These are phyloP conservation scores for Pezicula carpinea DNA, from an alignment of 2,329 filamentous ascomycete species.

Conservation along the genomic window DNA sequence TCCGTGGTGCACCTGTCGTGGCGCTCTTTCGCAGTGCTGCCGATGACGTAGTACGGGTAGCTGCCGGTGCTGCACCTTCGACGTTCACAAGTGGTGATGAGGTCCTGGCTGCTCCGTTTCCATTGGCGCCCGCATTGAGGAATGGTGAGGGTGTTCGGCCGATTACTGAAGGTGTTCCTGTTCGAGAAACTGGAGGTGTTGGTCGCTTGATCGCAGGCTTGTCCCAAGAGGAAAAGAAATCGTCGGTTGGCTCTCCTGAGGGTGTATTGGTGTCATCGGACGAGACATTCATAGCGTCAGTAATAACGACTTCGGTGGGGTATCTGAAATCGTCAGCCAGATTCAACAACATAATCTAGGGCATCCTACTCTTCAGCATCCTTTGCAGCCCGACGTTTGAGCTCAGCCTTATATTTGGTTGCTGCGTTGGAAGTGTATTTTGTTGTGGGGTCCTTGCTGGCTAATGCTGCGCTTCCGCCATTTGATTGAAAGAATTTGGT, in stretches of 20 bases:
- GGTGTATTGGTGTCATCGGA: conserved; percentile 68
- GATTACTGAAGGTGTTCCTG: conserved; percentile 75
- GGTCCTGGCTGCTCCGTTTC: conserved; percentile 66
- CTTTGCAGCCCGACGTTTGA: conserved; percentile 76
- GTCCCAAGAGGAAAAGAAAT: conserved; percentile 99
- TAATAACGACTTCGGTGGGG: conserved; percentile 80
- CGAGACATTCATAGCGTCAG: conserved; percentile 59
- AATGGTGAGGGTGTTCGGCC: conserved; percentile 87
- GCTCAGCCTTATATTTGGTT: conserved; percentile 95
- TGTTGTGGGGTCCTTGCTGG: conserved; percentile 93
- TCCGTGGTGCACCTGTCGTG: conserved; percentile 62
- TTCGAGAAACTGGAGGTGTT: conserved; percentile 87
- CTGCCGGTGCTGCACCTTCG: conserved; percentile 52
- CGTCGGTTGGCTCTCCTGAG: conserved; percentile 76
- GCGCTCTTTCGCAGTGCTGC: conserved; percentile 75
- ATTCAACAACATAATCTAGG: not conserved
- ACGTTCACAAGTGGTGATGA: conserved; percentile 74
- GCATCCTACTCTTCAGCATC: conserved; percentile 76
- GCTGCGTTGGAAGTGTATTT: conserved; percentile 96
- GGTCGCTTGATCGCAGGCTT: conserved; percentile 96
- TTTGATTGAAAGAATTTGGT: conserved; percentile 98
- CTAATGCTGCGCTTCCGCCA: conserved; percentile 86
- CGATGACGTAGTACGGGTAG: conserved; percentile 71
- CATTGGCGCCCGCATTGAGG: conserved; percentile 64
- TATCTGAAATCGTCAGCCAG: conserved; percentile 50